Percentiles rank a stretch among this genome's conserved stretches.
These are phyloP conservation scores for Cryomyces minteri DNA, from an alignment of 495 filamentous ascomycete species.

Conservation along the genomic window DNA sequence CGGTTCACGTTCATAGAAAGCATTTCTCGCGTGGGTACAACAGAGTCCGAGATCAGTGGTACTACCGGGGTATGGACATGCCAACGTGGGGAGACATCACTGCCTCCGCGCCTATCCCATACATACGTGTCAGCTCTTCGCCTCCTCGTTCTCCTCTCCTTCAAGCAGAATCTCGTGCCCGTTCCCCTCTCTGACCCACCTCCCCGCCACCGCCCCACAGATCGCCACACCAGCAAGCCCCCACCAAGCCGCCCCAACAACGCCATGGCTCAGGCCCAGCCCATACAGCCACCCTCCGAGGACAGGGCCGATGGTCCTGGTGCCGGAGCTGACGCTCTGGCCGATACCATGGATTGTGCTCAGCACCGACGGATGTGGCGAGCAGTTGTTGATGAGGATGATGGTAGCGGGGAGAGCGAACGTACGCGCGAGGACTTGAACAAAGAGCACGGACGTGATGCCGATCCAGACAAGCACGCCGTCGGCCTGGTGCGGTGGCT, in stretches of 20 bases:
- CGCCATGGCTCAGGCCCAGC: constrained; percentile 40
- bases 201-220: constrained; percentile 38
- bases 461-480: constrained; percentile 41
- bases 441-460: constrained; percentile 40
- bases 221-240: constrained; percentile 40
- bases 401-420: constrained; percentile 51
- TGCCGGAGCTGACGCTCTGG: constrained; percentile 39
- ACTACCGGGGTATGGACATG: too few species aligned
- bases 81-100: too few species aligned
- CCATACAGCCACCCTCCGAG: constrained; percentile 48
- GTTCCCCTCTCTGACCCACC: constrained; percentile 51
- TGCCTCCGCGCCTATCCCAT: too few species aligned
- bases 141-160: constrained; percentile 15
- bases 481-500: constrained; percentile 29
- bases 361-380: constrained; percentile 39
- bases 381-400: constrained; percentile 51
- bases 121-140: too few species aligned
- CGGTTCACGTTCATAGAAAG: too few species aligned
- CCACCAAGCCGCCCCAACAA: constrained; percentile 60
- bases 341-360: constrained; percentile 55
- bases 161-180: constrained; percentile 23
- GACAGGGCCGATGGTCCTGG: constrained; percentile 46
- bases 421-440: constrained; percentile 54
- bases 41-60: too few species aligned
- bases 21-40: too few species aligned